Percentiles rank a stretch among this genome's conserved stretches.
Conservation (phyloP, 495 filamentous ascomycete species). For the Penicillium waksmanii region DNA sequence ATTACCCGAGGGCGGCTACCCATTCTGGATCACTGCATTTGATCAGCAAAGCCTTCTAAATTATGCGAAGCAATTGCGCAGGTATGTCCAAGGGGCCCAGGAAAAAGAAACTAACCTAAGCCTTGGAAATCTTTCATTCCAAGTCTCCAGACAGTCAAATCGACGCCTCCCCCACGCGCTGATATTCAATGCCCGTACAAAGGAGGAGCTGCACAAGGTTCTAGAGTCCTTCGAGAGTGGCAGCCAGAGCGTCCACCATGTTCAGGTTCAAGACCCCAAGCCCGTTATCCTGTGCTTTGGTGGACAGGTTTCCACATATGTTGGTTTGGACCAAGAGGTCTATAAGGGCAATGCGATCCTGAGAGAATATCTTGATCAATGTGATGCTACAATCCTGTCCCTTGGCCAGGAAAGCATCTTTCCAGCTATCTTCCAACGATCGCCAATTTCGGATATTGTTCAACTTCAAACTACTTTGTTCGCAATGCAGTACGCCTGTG, state of each 20-base stretch:
- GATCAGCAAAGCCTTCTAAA: conserved; percentile 8
- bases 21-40: conserved; percentile 18
- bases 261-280: conserved; percentile 7
- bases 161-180: conserved; percentile 32
- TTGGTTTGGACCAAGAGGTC: conserved; percentile 35
- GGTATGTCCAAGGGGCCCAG: not conserved
- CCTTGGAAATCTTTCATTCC: conserved; percentile 36
- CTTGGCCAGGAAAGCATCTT: conserved; percentile 43
- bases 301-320: conserved; percentile 32
- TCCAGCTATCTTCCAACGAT: conserved; percentile 48
- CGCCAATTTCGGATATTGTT: conserved; percentile 39
- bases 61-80: conserved; percentile 7
- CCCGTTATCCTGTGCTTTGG: conserved; percentile 40
- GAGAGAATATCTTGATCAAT: conserved; percentile 42
- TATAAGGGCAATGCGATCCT: conserved; percentile 38
- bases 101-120: not conserved
- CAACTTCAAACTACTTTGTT: conserved; percentile 48
- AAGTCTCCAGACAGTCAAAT: conserved; percentile 40
- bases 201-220: not conserved
- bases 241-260: not conserved
- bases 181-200: conserved; percentile 34
- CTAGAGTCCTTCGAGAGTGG: not conserved
- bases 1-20: conserved; percentile 4
- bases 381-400: conserved; percentile 30
- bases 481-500: conserved; percentile 52